phyloP scores from a whole-genome alignment of 176 grass and related monocot genomes.

The Typha latifolia region DNA sequence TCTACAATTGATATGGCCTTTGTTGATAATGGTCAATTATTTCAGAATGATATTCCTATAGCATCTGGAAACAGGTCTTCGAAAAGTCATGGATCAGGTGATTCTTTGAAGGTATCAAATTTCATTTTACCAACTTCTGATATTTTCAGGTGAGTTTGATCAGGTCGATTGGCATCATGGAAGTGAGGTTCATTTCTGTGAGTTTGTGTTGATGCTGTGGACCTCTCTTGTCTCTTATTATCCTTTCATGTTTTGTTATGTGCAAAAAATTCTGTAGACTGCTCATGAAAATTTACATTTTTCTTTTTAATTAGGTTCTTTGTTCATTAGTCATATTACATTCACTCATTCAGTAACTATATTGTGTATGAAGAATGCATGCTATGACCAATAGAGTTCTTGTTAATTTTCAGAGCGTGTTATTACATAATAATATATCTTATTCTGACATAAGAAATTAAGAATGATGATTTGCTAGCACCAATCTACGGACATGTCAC shows the following conservation, averaged over 20 bases:
- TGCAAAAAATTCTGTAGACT: neutral
- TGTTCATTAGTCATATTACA: neutral
- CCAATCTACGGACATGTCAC: too few relatives aligned
- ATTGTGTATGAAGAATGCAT: neutral
- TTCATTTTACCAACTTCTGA: neutral
- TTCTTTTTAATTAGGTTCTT: neutral
- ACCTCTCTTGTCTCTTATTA: neutral
- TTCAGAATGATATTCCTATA: neutral
- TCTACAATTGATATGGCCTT: neutral
- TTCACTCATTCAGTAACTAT: neutral
- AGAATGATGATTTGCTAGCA: too few relatives aligned
- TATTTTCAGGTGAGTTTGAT: neutral
- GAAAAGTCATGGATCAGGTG: neutral
- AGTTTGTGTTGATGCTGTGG: neutral
- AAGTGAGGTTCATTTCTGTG: neutral
- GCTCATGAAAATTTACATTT: neutral
- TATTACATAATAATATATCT: too few relatives aligned
- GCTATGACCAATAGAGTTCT: neutral
- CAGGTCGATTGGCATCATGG: neutral
- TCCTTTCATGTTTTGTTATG: neutral
- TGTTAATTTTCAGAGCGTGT: too few relatives aligned
- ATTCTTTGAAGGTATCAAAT: conserved; percentile 1
- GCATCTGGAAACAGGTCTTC: neutral
- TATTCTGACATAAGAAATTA: too few relatives aligned
- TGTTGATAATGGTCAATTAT: neutral